Base-by-base conservation (phyloP, 768 basidiomycete species). In the Leccinum fibrillosum region DNA sequence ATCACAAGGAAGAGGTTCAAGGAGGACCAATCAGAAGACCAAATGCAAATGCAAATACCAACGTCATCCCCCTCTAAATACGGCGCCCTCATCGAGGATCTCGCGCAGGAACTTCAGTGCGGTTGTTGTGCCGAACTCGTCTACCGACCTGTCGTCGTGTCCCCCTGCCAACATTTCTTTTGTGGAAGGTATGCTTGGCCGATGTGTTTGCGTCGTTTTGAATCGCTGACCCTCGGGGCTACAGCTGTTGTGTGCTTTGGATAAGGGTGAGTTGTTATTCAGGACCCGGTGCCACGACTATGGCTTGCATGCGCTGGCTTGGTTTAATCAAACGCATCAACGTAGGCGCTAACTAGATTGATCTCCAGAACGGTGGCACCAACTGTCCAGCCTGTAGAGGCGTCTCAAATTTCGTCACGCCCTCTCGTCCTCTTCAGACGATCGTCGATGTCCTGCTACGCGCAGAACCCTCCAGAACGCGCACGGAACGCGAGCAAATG, bases 91-190 rank as follows among this genome's bases (percentile, higher is more conserved):
- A 80, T 80, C 23, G 84, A 87, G 44, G 82, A 87, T 63, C 74
- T 92, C 54, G 82, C 80, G 26, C 79, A 88, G 66, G 90, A 92
- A 69, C 79, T 93, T 42, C 86, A 90, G 62, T 94, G 92, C 64
- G 92, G 89, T 21, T 93, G 92, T 69, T 94, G 92, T 72, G 82
- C 89, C 17, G 91, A 84, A 57, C 78, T 94, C 45, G 86, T 89
- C 58, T 92, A 94, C 73, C 79, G 83, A 59, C 92, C 92, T 3
- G 91, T 94, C 15, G 76, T 92, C 28, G 89, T 94, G 53, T 79
- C 82, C 35, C 92, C 92, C 30, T 94, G 92, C 70, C 89, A 92
- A 64, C 92, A 94, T 78, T 92, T 89, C 79, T 93, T 92, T 69
- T 94, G 92, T 66, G 92, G 92, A 72, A 92, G 91, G 90, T 91